phyloP scores from a whole-genome alignment of 257 asterid genomes.

The Primulina tabacum region DNA sequence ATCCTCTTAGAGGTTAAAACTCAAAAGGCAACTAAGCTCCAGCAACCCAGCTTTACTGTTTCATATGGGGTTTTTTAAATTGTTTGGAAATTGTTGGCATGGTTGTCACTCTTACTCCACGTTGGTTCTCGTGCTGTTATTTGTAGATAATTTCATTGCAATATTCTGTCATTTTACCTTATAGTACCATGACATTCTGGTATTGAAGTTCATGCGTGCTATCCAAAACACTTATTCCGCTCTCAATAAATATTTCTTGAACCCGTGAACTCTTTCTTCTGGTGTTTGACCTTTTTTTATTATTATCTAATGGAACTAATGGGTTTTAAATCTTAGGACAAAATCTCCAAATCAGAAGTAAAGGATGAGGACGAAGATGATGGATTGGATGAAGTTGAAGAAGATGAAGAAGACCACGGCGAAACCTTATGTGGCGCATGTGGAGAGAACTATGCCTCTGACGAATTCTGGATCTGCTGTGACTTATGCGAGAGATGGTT shows the following conservation, averaged over 20 bases:
- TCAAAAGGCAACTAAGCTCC: not conserved
- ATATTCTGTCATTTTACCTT: not conserved
- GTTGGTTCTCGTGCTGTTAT: not conserved
- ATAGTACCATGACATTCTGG: not conserved
- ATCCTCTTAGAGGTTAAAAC: not conserved
- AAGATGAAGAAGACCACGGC: constrained; percentile 54
- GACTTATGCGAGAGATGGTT: constrained; percentile 83
- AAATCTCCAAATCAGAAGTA: constrained; percentile 39
- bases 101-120: not conserved
- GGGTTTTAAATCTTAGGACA: constrained; percentile 33
- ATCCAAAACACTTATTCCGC: not conserved
- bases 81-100: not conserved
- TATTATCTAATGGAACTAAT: not conserved
- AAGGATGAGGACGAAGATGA: constrained; percentile 53
- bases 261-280: constrained; percentile 2
- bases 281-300: not conserved
- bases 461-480: constrained; percentile 82
- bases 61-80: not conserved
- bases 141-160: not conserved
- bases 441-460: constrained; percentile 61
- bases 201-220: not conserved
- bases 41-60: not conserved
- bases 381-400: constrained; percentile 49
- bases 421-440: constrained; percentile 70
- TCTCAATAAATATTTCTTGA: constrained; percentile 1